Evolutionary conservation across 2,329 filamentous ascomycete genomes (phyloP).

Genomic region (Didymellaceae sp.): DNA sequence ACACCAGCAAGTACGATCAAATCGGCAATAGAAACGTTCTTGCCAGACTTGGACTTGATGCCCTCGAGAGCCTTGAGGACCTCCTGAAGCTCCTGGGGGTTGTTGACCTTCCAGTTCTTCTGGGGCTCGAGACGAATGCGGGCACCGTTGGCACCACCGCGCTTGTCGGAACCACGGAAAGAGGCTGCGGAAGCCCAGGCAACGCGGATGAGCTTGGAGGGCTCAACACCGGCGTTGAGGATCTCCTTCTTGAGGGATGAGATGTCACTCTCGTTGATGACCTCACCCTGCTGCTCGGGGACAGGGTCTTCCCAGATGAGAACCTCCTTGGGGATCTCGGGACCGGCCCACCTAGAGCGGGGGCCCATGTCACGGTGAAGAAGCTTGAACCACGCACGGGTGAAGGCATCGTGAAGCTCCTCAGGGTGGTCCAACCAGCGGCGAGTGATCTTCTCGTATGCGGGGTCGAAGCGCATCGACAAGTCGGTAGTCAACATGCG

Average conservation of each 20-base stretch:
- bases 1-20: constrained; percentile 76
- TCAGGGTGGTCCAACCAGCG: constrained; percentile 73
- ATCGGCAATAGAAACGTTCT: constrained; percentile 80
- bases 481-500: constrained; percentile 80
- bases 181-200: constrained; percentile 48
- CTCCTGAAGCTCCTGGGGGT: constrained; percentile 68
- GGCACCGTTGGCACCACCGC: constrained; percentile 80
- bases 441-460: constrained; percentile 77
- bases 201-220: constrained; percentile 65
- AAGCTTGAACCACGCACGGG: constrained; percentile 82
- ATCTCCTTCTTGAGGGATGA: constrained; percentile 72
- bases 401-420: constrained; percentile 72
- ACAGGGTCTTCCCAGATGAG: constrained; percentile 79
- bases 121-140: constrained; percentile 77
- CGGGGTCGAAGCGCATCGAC: constrained; percentile 72
- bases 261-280: constrained; percentile 69
- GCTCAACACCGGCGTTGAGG: constrained; percentile 65
- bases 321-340: constrained; percentile 73
- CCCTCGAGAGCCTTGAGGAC: constrained; percentile 67
- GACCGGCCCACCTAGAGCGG: constrained; percentile 72
- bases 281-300: constrained; percentile 63
- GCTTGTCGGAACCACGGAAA: constrained; percentile 72
- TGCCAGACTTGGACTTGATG: constrained; percentile 68
- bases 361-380: constrained; percentile 82
- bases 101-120: constrained; percentile 76